These are phyloP conservation scores for Escovopsis sp. DNA, from an alignment of 2,329 filamentous ascomycete species.

Conservation along the genomic window DNA sequence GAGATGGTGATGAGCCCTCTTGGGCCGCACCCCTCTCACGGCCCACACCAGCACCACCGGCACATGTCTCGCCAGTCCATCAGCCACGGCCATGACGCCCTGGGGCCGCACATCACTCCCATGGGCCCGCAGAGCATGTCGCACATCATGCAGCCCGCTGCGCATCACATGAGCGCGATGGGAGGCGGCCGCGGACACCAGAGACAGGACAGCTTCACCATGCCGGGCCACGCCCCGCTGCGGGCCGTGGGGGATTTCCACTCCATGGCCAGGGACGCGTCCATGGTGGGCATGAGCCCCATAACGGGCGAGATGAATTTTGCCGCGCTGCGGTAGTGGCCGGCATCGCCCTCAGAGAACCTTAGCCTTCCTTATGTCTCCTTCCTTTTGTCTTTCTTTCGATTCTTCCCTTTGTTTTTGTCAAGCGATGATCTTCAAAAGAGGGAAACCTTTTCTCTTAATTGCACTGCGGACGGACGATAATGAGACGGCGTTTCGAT, in stretches of 20 bases:
- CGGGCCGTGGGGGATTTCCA: slow-evolving; percentile 29
- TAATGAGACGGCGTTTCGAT: too few species aligned
- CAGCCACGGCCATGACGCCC: slow-evolving; percentile 16
- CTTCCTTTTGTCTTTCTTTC: slow-evolving; percentile 2
- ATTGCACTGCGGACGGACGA: background rate
- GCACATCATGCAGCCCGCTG: slow-evolving; percentile 13
- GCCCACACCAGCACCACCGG: slow-evolving; percentile 13
- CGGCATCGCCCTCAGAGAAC: background rate
- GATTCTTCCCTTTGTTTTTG: background rate
- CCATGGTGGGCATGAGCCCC: slow-evolving; percentile 14
- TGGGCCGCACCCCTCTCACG: slow-evolving; percentile 13
- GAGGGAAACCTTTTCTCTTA: background rate
- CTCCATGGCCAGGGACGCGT: slow-evolving; percentile 29
- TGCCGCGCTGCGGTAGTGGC: slow-evolving; percentile 6
- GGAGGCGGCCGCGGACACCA: slow-evolving; percentile 14
- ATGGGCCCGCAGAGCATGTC: slow-evolving; percentile 11
- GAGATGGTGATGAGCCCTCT: slow-evolving; percentile 41
- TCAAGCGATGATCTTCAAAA: too few species aligned
- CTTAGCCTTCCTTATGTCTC: background rate
- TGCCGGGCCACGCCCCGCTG: slow-evolving; percentile 16
- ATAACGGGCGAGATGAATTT: slow-evolving; percentile 18
- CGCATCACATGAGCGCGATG: slow-evolving; percentile 17
- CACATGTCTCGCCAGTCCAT: slow-evolving; percentile 19
- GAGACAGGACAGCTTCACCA: slow-evolving; percentile 19
- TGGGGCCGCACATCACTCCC: slow-evolving; percentile 15